Conservation (phyloP, 345 rosid genomes). For the Viola odorata region DNA sequence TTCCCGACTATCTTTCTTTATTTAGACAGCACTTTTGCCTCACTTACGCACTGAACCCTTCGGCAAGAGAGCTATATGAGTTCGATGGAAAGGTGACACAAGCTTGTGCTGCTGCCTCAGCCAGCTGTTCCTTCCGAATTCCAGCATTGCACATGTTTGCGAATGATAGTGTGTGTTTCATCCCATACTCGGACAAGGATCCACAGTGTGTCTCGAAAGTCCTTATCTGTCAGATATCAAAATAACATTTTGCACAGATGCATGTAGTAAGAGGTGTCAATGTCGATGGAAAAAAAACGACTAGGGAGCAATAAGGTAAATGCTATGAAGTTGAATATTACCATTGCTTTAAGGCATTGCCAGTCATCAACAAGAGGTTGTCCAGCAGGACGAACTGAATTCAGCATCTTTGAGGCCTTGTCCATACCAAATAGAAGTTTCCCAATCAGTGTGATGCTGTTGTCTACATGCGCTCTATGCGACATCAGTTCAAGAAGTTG, state of each 20-base stretch:
- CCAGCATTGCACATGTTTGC: constrained; percentile 93
- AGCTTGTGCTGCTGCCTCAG: constrained; percentile 86
- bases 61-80: constrained; percentile 77
- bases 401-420: constrained; percentile 58
- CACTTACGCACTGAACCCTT: constrained; percentile 73
- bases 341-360: constrained; percentile 79
- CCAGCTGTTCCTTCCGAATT: constrained; percentile 55
- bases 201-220: constrained; percentile 87
- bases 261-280: too few relatives aligned
- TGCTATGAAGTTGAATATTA: constrained; percentile 20
- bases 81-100: constrained; percentile 60
- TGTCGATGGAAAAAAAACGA: not conserved
- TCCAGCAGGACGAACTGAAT: constrained; percentile 56
- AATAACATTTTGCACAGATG: not conserved
- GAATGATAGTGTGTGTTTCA: constrained; percentile 90
- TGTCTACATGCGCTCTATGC: constrained; percentile 79
- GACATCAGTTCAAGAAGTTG: constrained; percentile 88
- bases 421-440: constrained; percentile 80
- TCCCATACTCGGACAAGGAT: constrained; percentile 83
- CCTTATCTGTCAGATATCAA: constrained; percentile 49
- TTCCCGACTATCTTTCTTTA: not conserved
- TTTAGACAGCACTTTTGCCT: constrained; percentile 3
- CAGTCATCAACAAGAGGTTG: constrained; percentile 95
- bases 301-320: not conserved
- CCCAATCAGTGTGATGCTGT: constrained; percentile 69